Evolutionary conservation across 148 eudicot genomes (phyloP), one percentile per base, ranked within the genome.

Genomic region (Rhododendron kiyosumense): DNA sequence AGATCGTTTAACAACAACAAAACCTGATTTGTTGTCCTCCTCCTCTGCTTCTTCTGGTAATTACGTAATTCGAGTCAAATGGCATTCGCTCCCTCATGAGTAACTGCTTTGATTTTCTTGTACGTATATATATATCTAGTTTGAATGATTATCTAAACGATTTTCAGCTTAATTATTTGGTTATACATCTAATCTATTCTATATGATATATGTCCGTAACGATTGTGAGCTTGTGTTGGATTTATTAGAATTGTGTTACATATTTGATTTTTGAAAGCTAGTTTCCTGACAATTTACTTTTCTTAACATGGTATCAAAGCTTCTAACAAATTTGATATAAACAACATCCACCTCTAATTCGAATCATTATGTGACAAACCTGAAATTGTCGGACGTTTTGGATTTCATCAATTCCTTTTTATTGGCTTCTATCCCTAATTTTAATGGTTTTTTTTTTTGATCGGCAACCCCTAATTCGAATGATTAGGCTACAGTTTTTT

Each of bases 11-110:
- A 7, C 83, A 26, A 1, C 75, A 18, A 1, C 75, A 18, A 22
- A 24, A 63, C 48, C 65, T n/a, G 20, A 67, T 48, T 75, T 69
- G 30, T 74, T 80, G 54, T 36, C 41, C 45, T 41, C 45, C 45
- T 36, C 38, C 6, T 83, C 48, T 57, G 51, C 57, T 73, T 34
- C 43, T 79, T 41, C 83, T 30, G 83, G 54, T 83, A 83, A 81
- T 52, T 83, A 36, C 38, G 38, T 36, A 76, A 81, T 52, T 54
- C n/a, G 43, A 17, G 20, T 18, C 22, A 6, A 51, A 12, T 51
- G 2, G 51, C 12, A 48, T 51, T 51, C 15, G 5, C 43, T 61
- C 22, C 67, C 34, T 67, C 74, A 28, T 32, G 34, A 32, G 1
- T 69, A 28, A 12, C 75, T 9, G 3, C 5, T 30, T 30, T 28